These are phyloP conservation scores for Hemisphaericaspora subhashii DNA, from an alignment of 1,139 yeast species.

Conservation along the genomic window DNA sequence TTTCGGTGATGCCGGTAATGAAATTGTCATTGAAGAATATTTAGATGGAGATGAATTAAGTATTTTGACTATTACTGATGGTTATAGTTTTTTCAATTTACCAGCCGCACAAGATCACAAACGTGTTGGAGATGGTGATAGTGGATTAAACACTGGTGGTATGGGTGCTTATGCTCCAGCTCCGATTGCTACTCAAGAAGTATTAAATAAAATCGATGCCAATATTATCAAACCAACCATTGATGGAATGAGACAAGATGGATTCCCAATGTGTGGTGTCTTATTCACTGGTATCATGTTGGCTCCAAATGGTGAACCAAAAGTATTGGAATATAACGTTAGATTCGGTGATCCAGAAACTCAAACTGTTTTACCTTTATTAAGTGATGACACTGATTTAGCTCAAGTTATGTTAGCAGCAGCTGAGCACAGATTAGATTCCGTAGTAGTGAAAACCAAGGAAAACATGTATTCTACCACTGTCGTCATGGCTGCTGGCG, in stretches of 20 bases:
- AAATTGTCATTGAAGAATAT: constrained; percentile 94
- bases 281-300: constrained; percentile 97
- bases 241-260: constrained; percentile 95
- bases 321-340: constrained; percentile 94
- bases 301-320: constrained; percentile 75
- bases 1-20: constrained; percentile 94
- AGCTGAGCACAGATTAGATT: constrained; percentile 91
- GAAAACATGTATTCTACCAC: constrained; percentile 75
- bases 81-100: constrained; percentile 83
- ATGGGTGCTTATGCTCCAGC: constrained; percentile 99
- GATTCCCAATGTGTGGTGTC: constrained; percentile 93
- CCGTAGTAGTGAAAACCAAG: constrained; percentile 66
- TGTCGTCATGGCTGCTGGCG: constrained; percentile 95
- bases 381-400: constrained; percentile 80
- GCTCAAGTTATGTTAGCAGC: constrained; percentile 92
- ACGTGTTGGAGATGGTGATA: constrained; percentile 89
- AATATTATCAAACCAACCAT: constrained; percentile 85
- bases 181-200: constrained; percentile 76
- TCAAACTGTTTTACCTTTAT: constrained; percentile 88
- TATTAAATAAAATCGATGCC: constrained; percentile 68
- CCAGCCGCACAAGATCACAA: constrained; percentile 99
- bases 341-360: constrained; percentile 99
- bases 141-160: constrained; percentile 97
- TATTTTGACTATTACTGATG: constrained; percentile 89
- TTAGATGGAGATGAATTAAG: constrained; percentile 97